Evolutionary conservation across 257 asterid genomes (phyloP), one percentile per base, ranked within the genome.

Genomic region (Rauvolfia tetraphylla): DNA sequence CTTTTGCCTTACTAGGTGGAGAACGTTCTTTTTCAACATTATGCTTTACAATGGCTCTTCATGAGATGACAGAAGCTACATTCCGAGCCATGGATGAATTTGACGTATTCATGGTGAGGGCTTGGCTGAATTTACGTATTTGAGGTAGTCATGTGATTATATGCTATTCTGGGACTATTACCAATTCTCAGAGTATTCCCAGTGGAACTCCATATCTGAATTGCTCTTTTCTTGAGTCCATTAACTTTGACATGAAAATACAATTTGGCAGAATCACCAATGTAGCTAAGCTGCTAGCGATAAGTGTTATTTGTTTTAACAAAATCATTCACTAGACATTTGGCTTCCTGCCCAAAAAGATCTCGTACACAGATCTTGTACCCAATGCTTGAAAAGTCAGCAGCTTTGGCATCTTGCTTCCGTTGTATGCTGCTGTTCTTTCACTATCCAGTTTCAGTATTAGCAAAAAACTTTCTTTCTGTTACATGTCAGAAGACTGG

Each of bases 1-100:
- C 48, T 77, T 74, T 12, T 89, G 80, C 56, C 61, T 71, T 75
- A 79, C 76, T 83, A 95, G 99, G 98, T 75, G 99, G 98, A 20
- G 99, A 95, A 79, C 96, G 98, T 75, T 95, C 99, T 61, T 95
- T 91, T 82, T 95, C 98, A 63, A 95, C 99, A 31, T 87, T 95
- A 77, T 95, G 99, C 83, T 95, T 95, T 81, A 89, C 99, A 69
- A 96, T 95, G 51, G 93, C 99, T 62, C 98, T 95, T 79, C 99
- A 93, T 81, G 97, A 91, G 90, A 95, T 95, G 99, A 91, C 96
- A 54, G 99, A 95, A 88, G 90, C 99, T 29, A 97, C 99, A 53
- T 95, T 95, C 82, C 97, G 99, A 38, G 99, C 98, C 66, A 95
- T 95, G 99, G 99, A 95, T 78, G 99, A 93, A 85, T 95, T 95